Percentiles rank a stretch among this genome's conserved stretches.
These are phyloP conservation scores for Paramyrothecium roridum DNA, from an alignment of 2,329 filamentous ascomycete genomes.

Conservation along the genomic window DNA sequence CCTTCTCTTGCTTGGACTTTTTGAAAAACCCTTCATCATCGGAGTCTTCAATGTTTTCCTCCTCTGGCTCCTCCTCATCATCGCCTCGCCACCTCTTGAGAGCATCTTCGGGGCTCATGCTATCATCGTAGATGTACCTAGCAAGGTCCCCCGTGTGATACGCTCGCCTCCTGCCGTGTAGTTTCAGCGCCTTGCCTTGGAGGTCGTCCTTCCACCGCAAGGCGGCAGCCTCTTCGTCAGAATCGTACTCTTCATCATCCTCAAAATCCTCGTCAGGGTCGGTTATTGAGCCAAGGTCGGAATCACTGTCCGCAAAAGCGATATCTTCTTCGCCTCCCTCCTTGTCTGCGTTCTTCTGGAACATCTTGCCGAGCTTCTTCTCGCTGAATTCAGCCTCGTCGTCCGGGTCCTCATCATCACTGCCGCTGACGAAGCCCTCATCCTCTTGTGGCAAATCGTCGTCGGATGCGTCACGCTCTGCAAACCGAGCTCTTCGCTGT, in stretches of 20 bases:
- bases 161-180: slow-evolving; percentile 67
- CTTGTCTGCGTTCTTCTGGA: slow-evolving; percentile 49
- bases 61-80: slow-evolving; percentile 49
- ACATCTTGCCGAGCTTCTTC: slow-evolving; percentile 58
- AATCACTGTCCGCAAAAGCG: slow-evolving; percentile 94
- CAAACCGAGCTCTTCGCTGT: slow-evolving; percentile 54
- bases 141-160: slow-evolving; percentile 82
- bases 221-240: slow-evolving; percentile 68
- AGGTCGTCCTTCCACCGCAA: slow-evolving; percentile 89
- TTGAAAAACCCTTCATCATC: slow-evolving; percentile 64
- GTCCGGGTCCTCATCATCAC: slow-evolving; percentile 41
- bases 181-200: slow-evolving; percentile 65
- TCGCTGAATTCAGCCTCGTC: slow-evolving; percentile 57
- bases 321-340: slow-evolving; percentile 65
- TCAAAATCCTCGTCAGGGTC: slow-evolving; percentile 42
- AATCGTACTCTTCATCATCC: slow-evolving; percentile 49
- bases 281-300: slow-evolving; percentile 87
- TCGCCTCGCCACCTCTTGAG: slow-evolving; percentile 78
- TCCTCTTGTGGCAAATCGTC: slow-evolving; percentile 43
- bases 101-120: slow-evolving; percentile 71
- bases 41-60: slow-evolving; percentile 54
- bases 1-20: slow-evolving; percentile 59
- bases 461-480: slow-evolving; percentile 55
- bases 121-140: slow-evolving; percentile 83
- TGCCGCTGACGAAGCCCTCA: slow-evolving; percentile 53